Percentiles rank a stretch among this genome's conserved stretches.
Evolutionary conservation across 1,284 basidiomycete species (phyloP).

Genomic region (Boletellus sp.): DNA sequence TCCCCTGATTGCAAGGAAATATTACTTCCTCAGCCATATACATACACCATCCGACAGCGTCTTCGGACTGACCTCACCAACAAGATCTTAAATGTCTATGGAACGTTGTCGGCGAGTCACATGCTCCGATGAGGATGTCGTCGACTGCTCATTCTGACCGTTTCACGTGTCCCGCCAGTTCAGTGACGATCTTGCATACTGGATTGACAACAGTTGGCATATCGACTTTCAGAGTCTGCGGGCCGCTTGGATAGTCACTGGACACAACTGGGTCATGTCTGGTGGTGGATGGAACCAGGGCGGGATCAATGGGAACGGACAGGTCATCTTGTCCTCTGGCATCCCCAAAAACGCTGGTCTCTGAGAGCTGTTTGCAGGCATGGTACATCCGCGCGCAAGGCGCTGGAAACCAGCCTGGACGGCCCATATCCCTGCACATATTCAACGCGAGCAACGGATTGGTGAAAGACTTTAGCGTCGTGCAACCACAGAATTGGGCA

Average conservation of each 20-base stretch:
- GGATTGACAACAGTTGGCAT: background rate
- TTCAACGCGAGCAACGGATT: background rate
- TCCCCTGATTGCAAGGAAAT: background rate
- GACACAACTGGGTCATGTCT: background rate
- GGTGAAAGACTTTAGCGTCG: background rate
- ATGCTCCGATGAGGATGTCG: background rate
- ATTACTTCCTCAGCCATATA: background rate
- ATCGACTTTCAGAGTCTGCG: background rate
- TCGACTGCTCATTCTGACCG: background rate
- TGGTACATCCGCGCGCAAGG: background rate
- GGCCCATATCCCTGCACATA: too few species aligned
- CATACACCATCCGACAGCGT: background rate
- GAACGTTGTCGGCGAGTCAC: background rate
- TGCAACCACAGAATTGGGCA: background rate
- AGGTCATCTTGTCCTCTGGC: background rate
- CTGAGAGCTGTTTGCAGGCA: background rate
- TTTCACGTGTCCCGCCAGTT: too few species aligned
- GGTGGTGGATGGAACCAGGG: background rate
- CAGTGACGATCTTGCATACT: background rate
- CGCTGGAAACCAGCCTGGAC: too few species aligned
- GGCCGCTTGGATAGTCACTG: background rate
- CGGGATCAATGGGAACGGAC: background rate
- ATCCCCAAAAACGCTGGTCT: background rate
- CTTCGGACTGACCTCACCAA: background rate
- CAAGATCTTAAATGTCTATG: background rate